Percentiles rank a stretch among this genome's conserved stretches.
phyloP scores from a whole-genome alignment of 495 filamentous ascomycete genomes.

The Penicillium angulare region DNA sequence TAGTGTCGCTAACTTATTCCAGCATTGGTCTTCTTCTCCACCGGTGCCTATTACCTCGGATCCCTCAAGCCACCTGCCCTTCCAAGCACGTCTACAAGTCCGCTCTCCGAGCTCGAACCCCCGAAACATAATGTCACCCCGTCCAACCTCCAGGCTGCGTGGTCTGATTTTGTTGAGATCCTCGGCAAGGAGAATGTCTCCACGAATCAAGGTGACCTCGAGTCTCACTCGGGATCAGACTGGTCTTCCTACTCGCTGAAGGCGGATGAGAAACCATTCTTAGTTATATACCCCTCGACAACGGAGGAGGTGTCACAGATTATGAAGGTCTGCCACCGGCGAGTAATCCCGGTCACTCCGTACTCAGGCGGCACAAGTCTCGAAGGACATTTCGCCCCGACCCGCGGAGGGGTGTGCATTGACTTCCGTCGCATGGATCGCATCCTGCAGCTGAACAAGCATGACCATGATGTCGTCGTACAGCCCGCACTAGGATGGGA shows the following conservation, averaged over 20 bases:
- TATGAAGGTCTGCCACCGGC: conserved; percentile 62
- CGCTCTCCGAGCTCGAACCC: conserved; percentile 57
- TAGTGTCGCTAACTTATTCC: conserved; percentile 3
- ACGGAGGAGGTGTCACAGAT: conserved; percentile 58
- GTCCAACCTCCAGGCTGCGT: conserved; percentile 84
- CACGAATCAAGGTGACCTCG: conserved; percentile 64
- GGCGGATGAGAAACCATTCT: conserved; percentile 42
- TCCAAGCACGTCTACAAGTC: conserved; percentile 68
- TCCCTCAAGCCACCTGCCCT: conserved; percentile 55
- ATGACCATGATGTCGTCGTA: conserved; percentile 64
- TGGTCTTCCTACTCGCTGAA: conserved; percentile 79
- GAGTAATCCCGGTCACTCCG: conserved; percentile 61
- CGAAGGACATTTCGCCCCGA: conserved; percentile 62
- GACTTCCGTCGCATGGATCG: conserved; percentile 65
- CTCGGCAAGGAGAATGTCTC: conserved; percentile 84
- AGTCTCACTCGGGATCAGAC: conserved; percentile 74
- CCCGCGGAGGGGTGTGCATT: conserved; percentile 60
- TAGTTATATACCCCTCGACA: conserved; percentile 50
- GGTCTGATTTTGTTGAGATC: conserved; percentile 84
- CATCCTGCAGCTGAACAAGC: conserved; percentile 54
- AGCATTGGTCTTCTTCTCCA: conserved; percentile 60
- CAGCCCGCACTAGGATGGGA: conserved; percentile 68
- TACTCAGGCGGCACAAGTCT: conserved; percentile 64
- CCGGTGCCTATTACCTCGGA: conserved; percentile 70
- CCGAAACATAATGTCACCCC: conserved; percentile 69